Evolutionary conservation across 805 yeast genomes (phyloP).

Genomic region (Ogataea populi-albae): DNA sequence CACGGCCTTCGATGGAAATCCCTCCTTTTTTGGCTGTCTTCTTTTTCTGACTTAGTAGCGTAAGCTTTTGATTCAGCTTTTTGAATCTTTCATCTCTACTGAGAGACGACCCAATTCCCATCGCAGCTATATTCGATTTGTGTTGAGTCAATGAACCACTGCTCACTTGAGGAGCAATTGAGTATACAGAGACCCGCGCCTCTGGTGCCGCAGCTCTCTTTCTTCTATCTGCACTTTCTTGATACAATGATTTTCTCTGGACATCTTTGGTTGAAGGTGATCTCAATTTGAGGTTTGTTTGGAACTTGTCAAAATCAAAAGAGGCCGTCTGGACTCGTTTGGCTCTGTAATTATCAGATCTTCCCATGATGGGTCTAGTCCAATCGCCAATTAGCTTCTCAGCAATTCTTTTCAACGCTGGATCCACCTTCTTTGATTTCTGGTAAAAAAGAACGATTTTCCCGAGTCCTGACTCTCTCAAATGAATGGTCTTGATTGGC

Average conservation of each 20-base stretch:
- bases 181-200: slow-evolving; percentile 82
- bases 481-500: slow-evolving; percentile 93
- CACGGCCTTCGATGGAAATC: slow-evolving; percentile 77
- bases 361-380: slow-evolving; percentile 97
- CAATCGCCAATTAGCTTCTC: slow-evolving; percentile 92
- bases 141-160: slow-evolving; percentile 42
- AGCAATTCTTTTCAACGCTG: slow-evolving; percentile 79
- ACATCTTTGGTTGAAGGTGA: slow-evolving; percentile 31
- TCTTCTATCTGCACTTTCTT: slow-evolving; percentile 86
- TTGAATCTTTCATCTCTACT: slow-evolving; percentile 77
- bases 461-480: slow-evolving; percentile 92
- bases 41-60: slow-evolving; percentile 46
- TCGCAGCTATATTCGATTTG: slow-evolving; percentile 34
- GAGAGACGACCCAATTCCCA: slow-evolving; percentile 51
- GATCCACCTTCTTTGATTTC: slow-evolving; percentile 84
- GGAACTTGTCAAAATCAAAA: slow-evolving; percentile 59
- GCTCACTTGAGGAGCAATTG: slow-evolving; percentile 82
- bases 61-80: slow-evolving; percentile 62
- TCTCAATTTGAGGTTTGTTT: slow-evolving; percentile 36
- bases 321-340: slow-evolving; percentile 66
- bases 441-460: slow-evolving; percentile 92
- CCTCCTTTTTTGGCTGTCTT: slow-evolving; percentile 61
- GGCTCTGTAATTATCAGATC: slow-evolving; percentile 92
- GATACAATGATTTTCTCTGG: slow-evolving; percentile 64
- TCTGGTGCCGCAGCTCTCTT: slow-evolving; percentile 96